phyloP scores from a whole-genome alignment of 108 stramenopile species.

The Cyclotella baltica region DNA sequence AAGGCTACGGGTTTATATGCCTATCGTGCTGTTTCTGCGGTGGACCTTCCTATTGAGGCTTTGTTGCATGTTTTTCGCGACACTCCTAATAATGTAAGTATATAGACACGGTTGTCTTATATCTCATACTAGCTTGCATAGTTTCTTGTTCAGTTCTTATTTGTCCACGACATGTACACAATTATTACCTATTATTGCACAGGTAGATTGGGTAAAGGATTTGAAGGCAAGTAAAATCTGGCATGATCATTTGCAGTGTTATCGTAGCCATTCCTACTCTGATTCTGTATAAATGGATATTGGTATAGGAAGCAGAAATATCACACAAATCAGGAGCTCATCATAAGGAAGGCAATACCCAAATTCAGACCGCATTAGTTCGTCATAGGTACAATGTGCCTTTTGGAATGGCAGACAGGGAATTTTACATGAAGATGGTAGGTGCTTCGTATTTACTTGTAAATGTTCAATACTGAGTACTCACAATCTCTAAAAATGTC shows the following conservation, averaged over 20 bases:
- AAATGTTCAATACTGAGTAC: too few relatives aligned
- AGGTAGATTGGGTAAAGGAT: conserved; percentile 35
- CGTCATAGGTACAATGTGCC: conserved; percentile 26
- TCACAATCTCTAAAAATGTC: too few relatives aligned
- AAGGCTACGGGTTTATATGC: conserved; percentile 28
- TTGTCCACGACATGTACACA: too few relatives aligned
- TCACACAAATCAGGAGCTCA: conserved; percentile 42
- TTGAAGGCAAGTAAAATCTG: too few relatives aligned
- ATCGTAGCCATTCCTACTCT: too few relatives aligned
- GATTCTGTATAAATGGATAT: too few relatives aligned
- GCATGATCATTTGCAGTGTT: too few relatives aligned
- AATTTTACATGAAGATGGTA: conserved; percentile 23
- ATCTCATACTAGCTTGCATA: too few relatives aligned
- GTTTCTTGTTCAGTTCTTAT: too few relatives aligned
- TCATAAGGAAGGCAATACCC: conserved; percentile 11
- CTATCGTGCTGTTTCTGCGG: conserved; percentile 35
- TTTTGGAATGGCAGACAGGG: conserved; percentile 24
- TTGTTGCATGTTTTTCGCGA: conserved; percentile 40
- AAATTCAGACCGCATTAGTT: conserved; percentile 26
- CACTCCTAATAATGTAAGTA: conserved; percentile 30
- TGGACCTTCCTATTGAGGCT: conserved; percentile 30
- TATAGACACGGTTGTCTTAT: background rate
- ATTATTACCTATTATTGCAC: background rate
- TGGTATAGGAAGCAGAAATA: conserved; percentile 30
- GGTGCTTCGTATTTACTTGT: too few relatives aligned